Percentiles rank a stretch among this genome's conserved stretches.
phyloP scores from a whole-genome alignment of 2,329 filamentous ascomycete genomes.

The Cytospora piceicola region DNA sequence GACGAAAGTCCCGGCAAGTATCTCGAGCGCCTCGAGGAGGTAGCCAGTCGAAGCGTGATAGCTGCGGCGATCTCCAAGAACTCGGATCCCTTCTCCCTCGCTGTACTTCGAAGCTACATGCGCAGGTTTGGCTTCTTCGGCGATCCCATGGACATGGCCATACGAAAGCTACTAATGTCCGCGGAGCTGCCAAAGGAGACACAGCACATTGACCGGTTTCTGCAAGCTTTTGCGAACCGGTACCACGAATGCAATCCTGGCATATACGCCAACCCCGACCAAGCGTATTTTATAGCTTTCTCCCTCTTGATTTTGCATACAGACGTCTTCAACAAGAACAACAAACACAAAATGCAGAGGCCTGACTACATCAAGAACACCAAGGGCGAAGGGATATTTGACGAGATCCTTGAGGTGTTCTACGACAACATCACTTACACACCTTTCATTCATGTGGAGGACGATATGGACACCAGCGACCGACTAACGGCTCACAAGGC shows the following conservation, averaged over 20 bases:
- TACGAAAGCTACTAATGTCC: conserved; percentile 94
- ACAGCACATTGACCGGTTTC: conserved; percentile 92
- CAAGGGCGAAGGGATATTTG: conserved; percentile 85
- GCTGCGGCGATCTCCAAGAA: conserved; percentile 84
- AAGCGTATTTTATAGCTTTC: conserved; percentile 98
- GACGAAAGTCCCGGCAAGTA: conserved; percentile 92
- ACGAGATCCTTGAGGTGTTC: conserved; percentile 92
- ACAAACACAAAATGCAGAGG: conserved; percentile 99
- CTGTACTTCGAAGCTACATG: conserved; percentile 93
- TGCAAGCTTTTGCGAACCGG: conserved; percentile 92
- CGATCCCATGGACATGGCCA: conserved; percentile 96
- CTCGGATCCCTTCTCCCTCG: conserved; percentile 79
- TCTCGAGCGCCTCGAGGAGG: conserved; percentile 79
- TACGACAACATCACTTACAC: conserved; percentile 99
- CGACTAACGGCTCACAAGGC: conserved; percentile 70
- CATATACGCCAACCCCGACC: conserved; percentile 86
- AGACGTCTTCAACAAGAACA: conserved; percentile 99
- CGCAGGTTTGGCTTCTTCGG: conserved; percentile 93
- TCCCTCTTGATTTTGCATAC: conserved; percentile 95
- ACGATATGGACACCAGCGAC: conserved; percentile 81
- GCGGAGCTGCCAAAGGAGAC: conserved; percentile 96
- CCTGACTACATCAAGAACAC: conserved; percentile 95
- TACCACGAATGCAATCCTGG: conserved; percentile 99
- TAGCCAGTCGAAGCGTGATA: conserved; percentile 79
- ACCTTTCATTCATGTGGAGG: conserved; percentile 96